A percentile compares a stretch with the other conserved stretches of the same genome.
Conservation (phyloP, 164 flowering plant genomes). For the Tetracentron sinense region DNA sequence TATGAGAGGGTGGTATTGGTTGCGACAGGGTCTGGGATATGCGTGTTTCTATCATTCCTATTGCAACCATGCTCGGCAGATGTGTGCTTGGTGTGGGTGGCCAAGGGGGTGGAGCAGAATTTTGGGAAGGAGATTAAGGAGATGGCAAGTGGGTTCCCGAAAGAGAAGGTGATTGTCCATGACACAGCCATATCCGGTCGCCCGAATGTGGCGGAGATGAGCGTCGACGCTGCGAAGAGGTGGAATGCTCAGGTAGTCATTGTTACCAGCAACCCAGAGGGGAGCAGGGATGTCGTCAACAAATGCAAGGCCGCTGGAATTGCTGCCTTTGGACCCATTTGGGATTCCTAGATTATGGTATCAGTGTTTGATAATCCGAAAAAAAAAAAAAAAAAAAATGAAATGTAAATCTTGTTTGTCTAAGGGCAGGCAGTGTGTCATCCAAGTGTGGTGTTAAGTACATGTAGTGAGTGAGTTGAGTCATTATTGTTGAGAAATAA, state of each 20-base stretch:
- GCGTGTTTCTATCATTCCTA: conserved; percentile 54
- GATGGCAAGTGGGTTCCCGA: conserved; percentile 41
- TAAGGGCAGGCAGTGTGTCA: too few relatives aligned
- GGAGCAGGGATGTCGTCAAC: conserved; percentile 54
- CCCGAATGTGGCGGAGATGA: conserved; percentile 9
- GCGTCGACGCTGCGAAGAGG: conserved; percentile 40
- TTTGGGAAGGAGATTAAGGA: conserved; percentile 37
- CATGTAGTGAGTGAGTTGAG: too few relatives aligned
- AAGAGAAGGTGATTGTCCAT: conserved; percentile 55
- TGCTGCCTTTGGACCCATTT: conserved; percentile 65
- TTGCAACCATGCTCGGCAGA: conserved; percentile 47
- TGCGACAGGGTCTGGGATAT: conserved; percentile 53
- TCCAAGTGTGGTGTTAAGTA: too few relatives aligned
- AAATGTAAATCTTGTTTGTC: too few relatives aligned
- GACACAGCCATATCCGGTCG: conserved; percentile 43
- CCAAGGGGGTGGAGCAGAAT: conserved; percentile 36
- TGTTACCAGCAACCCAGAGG: conserved; percentile 50
- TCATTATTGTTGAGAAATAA: too few relatives aligned
- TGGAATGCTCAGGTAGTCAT: conserved; percentile 42
- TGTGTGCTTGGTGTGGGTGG: conserved; percentile 51
- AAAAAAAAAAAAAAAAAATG: too few relatives aligned
- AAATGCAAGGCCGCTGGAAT: conserved; percentile 54
- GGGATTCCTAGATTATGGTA: conserved; percentile 77
- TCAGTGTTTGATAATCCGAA: too few relatives aligned
- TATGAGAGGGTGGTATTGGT: conserved; percentile 36